Evolutionary conservation across 2,329 filamentous ascomycete genomes (phyloP).

Genomic region (Hymenoscyphus occultus): DNA sequence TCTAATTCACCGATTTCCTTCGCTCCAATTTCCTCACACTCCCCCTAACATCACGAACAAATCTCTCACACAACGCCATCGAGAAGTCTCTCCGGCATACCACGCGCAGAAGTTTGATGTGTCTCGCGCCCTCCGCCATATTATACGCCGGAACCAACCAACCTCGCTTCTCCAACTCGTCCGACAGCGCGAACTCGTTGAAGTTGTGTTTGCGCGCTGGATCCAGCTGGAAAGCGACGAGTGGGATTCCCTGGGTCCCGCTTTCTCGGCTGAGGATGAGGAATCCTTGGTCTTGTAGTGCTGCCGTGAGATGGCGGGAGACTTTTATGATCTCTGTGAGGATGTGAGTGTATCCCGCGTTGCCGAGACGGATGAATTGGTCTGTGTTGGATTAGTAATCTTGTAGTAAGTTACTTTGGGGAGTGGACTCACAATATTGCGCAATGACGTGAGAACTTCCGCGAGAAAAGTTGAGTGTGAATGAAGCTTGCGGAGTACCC

Average conservation of each 20-base stretch:
- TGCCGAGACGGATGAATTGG: slow-evolving; percentile 2
- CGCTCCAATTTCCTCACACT: too few species aligned
- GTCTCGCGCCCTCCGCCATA: not conserved
- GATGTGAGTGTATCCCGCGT: not conserved
- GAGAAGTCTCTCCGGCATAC: not conserved
- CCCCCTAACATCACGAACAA: not conserved
- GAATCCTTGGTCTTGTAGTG: not conserved
- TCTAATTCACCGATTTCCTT: too few species aligned
- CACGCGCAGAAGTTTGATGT: not conserved
- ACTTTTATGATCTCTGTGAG: not conserved
- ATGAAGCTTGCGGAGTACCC: not conserved
- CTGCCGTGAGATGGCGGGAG: not conserved
- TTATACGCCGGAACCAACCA: not conserved
- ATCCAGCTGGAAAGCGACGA: not conserved
- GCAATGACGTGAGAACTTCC: not conserved
- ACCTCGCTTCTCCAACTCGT: not conserved
- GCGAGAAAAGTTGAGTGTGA: not conserved
- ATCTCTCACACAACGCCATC: not conserved
- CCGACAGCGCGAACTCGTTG: not conserved
- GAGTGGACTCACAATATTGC: not conserved
- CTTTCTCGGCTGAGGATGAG: not conserved
- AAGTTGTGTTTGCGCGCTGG: not conserved
- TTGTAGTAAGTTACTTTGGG: too few species aligned
- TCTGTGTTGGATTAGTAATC: not conserved
- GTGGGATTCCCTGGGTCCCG: not conserved